Evolutionary conservation across 805 yeast genomes (phyloP).

Genomic region (Cyberlindnera veronae): DNA sequence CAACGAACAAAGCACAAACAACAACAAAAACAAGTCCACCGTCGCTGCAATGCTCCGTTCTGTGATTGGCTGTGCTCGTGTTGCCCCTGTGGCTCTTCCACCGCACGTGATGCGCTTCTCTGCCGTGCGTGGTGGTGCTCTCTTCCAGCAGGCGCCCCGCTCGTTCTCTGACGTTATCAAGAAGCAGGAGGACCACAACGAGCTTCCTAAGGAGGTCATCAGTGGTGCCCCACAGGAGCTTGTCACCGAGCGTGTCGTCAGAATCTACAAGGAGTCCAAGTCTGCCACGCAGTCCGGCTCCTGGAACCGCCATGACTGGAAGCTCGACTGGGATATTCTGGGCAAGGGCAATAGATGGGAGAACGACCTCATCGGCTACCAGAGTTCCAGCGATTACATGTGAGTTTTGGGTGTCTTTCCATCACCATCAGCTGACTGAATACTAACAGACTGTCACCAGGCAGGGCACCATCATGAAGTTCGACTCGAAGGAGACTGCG

Average conservation of each 20-base stretch:
- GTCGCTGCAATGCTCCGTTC: background rate
- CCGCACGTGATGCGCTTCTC: background rate
- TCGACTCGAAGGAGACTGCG: slow-evolving; percentile 74
- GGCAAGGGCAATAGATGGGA: slow-evolving; percentile 84
- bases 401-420: slow-evolving; percentile 24
- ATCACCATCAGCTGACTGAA: background rate
- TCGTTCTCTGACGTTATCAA: slow-evolving; percentile 11
- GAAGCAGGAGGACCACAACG: slow-evolving; percentile 26
- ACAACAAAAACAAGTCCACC: too few relatives aligned
- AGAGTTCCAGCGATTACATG: slow-evolving; percentile 75
- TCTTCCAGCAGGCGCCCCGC: slow-evolving; percentile 1
- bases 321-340: slow-evolving; percentile 78
- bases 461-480: slow-evolving; percentile 72
- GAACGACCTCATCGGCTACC: slow-evolving; percentile 84
- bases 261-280: slow-evolving; percentile 74
- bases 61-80: background rate
- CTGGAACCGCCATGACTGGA: slow-evolving; percentile 54
- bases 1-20: too few relatives aligned
- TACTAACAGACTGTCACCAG: slow-evolving; percentile 8
- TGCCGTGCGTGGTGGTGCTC: background rate
- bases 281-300: slow-evolving; percentile 78
- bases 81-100: background rate
- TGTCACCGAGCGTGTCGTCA: slow-evolving; percentile 57
- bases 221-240: slow-evolving; percentile 78
- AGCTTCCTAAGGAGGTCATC: slow-evolving; percentile 50